Conservation (phyloP, 306 rosid genomes). For the Castanea sativa region DNA sequence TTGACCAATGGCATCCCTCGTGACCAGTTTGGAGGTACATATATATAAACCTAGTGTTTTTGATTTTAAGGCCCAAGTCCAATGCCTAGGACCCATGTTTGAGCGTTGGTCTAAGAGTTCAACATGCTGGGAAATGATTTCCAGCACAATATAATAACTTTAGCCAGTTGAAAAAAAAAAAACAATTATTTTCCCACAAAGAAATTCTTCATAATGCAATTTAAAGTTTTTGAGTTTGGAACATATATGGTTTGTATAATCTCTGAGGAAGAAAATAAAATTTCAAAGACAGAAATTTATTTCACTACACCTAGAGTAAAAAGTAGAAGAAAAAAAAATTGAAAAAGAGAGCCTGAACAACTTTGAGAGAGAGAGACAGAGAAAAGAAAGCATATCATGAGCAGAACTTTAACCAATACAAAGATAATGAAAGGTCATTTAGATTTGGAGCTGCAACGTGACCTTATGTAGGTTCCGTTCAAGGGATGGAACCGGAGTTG, state of each 20-base stretch:
- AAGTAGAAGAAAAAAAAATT: neutral
- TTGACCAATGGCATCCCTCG: too few relatives aligned
- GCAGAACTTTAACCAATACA: neutral
- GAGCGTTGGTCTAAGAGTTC: too few relatives aligned
- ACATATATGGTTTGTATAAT: neutral
- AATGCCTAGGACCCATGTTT: too few relatives aligned
- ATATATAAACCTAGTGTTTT: too few relatives aligned
- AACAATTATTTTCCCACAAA: too few relatives aligned
- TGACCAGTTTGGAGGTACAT: too few relatives aligned
- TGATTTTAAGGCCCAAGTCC: too few relatives aligned
- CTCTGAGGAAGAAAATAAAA: neutral
- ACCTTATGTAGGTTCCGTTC: conserved; percentile 51
- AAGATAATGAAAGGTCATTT: conserved; percentile 31
- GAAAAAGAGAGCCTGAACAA: neutral
- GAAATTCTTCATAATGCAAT: too few relatives aligned
- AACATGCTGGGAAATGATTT: too few relatives aligned
- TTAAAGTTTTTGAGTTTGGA: neutral
- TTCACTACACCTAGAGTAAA: neutral
- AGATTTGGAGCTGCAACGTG: conserved; percentile 58
- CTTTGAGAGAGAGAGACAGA: neutral
- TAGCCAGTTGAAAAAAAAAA: too few relatives aligned
- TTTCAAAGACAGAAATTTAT: neutral
- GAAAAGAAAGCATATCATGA: neutral
- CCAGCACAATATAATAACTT: too few relatives aligned
- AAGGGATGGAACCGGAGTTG: conserved; percentile 53